A percentile compares a stretch with the other conserved stretches of the same genome.
These are phyloP conservation scores for Cyanidiococcus yangmingshanensis DNA, from an alignment of 23 red algal species.

Conservation along the genomic window DNA sequence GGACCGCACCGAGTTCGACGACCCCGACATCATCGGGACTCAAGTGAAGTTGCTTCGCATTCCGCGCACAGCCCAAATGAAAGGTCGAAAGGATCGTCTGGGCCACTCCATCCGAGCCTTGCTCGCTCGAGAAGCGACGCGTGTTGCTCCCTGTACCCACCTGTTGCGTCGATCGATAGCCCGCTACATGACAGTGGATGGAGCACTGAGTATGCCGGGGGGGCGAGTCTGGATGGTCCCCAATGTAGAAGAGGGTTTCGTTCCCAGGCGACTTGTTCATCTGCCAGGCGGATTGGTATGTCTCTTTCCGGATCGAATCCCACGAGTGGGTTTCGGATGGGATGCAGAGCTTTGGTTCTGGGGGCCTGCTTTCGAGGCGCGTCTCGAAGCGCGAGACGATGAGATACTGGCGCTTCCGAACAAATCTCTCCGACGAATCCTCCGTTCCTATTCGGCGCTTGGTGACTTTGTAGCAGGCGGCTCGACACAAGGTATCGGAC, in stretches of 20 bases:
- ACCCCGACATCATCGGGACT: background rate
- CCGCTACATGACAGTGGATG: background rate
- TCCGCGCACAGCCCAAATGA: background rate
- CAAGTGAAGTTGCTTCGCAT: background rate
- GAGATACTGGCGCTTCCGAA: background rate
- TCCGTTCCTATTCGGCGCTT: slow-evolving; percentile 1
- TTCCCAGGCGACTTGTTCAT: background rate
- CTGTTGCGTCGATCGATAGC: background rate
- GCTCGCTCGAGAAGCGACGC: background rate
- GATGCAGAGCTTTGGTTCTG: slow-evolving; percentile 7
- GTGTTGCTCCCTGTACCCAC: background rate
- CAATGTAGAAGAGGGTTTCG: slow-evolving; percentile 12
- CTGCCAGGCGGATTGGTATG: slow-evolving; percentile 8
- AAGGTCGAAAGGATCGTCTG: background rate
- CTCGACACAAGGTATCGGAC: background rate
- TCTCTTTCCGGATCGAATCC: background rate
- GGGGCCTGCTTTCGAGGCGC: background rate
- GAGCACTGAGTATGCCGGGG: background rate
- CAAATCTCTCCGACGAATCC: background rate
- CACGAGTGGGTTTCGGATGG: slow-evolving; percentile 4
- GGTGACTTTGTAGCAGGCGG: slow-evolving; percentile 8
- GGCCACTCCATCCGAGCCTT: background rate
- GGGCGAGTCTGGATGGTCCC: background rate
- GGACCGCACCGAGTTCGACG: background rate
- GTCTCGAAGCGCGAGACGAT: background rate